A percentile compares a stretch with the other conserved stretches of the same genome.
phyloP scores from a whole-genome alignment of 257 asterid species.

The Mentha longifolia region DNA sequence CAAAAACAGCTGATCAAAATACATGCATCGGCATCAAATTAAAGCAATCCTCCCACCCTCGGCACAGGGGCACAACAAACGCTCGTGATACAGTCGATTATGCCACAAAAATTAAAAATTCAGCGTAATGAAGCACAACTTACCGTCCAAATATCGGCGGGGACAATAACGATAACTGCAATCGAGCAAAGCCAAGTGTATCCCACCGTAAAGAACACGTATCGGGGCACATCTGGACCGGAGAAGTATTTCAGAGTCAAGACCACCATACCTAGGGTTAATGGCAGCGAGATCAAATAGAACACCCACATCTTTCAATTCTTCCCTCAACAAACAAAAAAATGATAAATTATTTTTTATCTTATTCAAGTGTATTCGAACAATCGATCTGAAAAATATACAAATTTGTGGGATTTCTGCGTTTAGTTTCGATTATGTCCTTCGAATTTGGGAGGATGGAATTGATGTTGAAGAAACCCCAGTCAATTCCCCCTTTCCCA shows the following conservation, averaged over 20 bases:
- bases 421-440: neutral
- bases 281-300: slow-evolving; percentile 94
- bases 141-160: slow-evolving; percentile 99
- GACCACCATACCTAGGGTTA: slow-evolving; percentile 88
- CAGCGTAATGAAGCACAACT: slow-evolving; percentile 16
- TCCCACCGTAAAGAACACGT: slow-evolving; percentile 89
- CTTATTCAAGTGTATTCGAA: slow-evolving; percentile 13
- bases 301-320: slow-evolving; percentile 87
- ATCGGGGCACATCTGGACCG: slow-evolving; percentile 94
- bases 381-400: slow-evolving; percentile 12
- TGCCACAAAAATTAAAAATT: slow-evolving; percentile 18
- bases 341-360: neutral
- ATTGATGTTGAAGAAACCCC: slow-evolving; percentile 44
- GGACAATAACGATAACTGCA: slow-evolving; percentile 94
- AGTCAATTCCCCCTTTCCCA: slow-evolving; percentile 34
- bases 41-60: slow-evolving; percentile 11
- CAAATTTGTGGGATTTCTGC: slow-evolving; percentile 22
- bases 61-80: neutral
- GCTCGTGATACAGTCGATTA: neutral
- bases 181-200: slow-evolving; percentile 99
- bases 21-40: neutral
- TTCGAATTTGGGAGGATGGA: slow-evolving; percentile 11
- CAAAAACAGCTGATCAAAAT: slow-evolving; percentile 23
- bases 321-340: slow-evolving; percentile 3
- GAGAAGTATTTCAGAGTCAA: slow-evolving; percentile 86